phyloP scores from a whole-genome alignment of 306 rosid genomes.

The Vigna radiata region DNA sequence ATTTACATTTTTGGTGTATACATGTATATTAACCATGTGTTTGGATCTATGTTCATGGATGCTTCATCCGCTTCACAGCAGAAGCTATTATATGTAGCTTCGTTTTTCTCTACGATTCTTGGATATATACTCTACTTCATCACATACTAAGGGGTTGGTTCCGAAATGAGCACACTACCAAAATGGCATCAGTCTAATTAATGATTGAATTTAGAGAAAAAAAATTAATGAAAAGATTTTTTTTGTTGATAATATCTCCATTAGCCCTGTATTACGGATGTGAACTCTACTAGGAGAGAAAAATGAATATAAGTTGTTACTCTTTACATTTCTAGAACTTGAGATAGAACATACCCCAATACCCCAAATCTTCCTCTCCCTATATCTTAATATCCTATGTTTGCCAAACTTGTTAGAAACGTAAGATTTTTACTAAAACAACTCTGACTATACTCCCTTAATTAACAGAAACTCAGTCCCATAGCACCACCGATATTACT shows the following conservation, averaged over 20 bases:
- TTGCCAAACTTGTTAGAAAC: background rate
- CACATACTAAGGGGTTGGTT: background rate
- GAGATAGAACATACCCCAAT: background rate
- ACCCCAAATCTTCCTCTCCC: background rate
- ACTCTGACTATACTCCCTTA: slow-evolving; percentile 1
- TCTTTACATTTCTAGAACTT: background rate
- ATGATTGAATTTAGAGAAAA: background rate
- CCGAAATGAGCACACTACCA: background rate
- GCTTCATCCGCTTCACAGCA: background rate
- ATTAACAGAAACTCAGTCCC: background rate
- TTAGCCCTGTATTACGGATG: background rate
- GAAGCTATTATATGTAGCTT: background rate
- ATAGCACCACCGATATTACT: background rate
- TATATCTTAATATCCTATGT: background rate
- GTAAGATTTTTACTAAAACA: background rate
- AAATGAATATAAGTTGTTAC: background rate
- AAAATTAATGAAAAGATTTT: background rate
- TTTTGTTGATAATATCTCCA: background rate
- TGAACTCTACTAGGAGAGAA: background rate
- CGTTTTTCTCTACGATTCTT: background rate
- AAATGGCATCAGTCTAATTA: no score
- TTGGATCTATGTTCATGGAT: background rate
- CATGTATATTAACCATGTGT: background rate
- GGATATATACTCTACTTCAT: no score
- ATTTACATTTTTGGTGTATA: slow-evolving; percentile 4